Evolutionary conservation across 2,329 filamentous ascomycete genomes (phyloP).

Genomic region (Aspergillus japonicus): DNA sequence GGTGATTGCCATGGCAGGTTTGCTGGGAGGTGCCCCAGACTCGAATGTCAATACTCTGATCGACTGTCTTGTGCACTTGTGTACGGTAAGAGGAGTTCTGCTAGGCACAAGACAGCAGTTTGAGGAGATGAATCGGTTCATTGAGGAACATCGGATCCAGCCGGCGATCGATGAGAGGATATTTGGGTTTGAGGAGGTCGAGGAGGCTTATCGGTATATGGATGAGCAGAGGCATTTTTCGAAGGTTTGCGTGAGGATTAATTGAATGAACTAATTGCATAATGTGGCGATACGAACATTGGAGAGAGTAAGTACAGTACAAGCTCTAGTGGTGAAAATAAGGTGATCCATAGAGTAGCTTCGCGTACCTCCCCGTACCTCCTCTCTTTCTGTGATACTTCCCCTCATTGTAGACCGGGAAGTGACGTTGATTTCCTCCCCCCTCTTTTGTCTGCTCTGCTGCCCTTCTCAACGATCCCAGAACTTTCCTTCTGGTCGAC

Average conservation of each 20-base stretch:
- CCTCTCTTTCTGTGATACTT: not conserved
- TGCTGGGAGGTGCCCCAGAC: constrained; percentile 46
- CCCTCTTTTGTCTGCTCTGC: not conserved
- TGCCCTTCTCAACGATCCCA: not conserved
- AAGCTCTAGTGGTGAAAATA: too few species aligned
- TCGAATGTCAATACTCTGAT: constrained; percentile 33
- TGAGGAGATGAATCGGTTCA: constrained; percentile 51
- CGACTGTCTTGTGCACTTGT: constrained; percentile 43
- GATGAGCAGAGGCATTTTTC: constrained; percentile 52
- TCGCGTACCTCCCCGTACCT: too few species aligned
- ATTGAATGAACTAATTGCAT: not conserved
- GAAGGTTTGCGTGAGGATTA: constrained; percentile 31
- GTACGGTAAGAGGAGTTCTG: constrained; percentile 49
- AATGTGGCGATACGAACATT: too few species aligned
- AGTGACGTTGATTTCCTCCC: not conserved
- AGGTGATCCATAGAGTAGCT: too few species aligned
- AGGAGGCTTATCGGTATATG: constrained; percentile 52
- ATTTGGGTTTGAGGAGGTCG: constrained; percentile 47
- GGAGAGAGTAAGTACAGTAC: too few species aligned
- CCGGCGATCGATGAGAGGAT: constrained; percentile 51
- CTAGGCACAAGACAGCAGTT: constrained; percentile 51
- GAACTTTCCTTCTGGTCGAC: not conserved
- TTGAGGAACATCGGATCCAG: constrained; percentile 51
- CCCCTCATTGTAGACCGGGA: not conserved
- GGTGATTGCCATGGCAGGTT: constrained; percentile 53